Percentiles rank a stretch among this genome's conserved stretches.
These are phyloP conservation scores for Meripilus lineatus DNA, from an alignment of 1,284 basidiomycete genomes.

Conservation along the genomic window DNA sequence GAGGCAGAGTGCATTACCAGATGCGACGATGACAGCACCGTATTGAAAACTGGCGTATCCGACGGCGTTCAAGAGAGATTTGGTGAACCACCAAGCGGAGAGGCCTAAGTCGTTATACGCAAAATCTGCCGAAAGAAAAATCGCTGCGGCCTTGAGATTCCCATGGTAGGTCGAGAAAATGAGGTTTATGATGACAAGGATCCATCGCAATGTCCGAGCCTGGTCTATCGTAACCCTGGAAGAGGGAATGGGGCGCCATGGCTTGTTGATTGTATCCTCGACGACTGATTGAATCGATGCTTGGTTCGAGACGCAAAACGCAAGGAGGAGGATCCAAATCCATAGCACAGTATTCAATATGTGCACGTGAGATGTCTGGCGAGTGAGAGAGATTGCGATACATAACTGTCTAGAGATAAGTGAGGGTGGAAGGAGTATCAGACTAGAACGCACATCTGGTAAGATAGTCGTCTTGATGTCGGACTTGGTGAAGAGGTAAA, in stretches of 20 bases:
- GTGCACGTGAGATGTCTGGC: constrained; percentile 3
- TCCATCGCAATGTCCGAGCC: constrained; percentile 32
- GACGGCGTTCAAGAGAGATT: constrained; percentile 30
- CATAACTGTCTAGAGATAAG: no score
- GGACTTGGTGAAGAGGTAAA: constrained; percentile 38
- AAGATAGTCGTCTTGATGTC: constrained; percentile 36
- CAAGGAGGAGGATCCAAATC: constrained; percentile 40
- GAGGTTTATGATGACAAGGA: constrained; percentile 29
- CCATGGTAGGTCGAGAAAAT: constrained; percentile 29
- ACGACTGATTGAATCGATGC: constrained; percentile 28
- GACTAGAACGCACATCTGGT: constrained; percentile 30
- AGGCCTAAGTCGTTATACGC: no score
- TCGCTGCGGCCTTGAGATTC: no score
- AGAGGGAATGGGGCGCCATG: no score
- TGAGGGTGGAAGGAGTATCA: background rate
- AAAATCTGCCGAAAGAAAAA: no score
- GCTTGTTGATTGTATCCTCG: constrained; percentile 40
- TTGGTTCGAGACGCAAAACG: constrained; percentile 41
- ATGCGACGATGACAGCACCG: constrained; percentile 20
- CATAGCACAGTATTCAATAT: constrained; percentile 31
- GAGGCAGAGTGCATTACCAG: constrained; percentile 4
- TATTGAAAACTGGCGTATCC: constrained; percentile 33
- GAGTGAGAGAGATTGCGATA: constrained; percentile 5
- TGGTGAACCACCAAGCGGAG: constrained; percentile 25
- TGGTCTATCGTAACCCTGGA: constrained; percentile 31